Evolutionary conservation across 306 rosid genomes (phyloP), one percentile per base, ranked within the genome.

Genomic region (Clitoria ternatea): DNA sequence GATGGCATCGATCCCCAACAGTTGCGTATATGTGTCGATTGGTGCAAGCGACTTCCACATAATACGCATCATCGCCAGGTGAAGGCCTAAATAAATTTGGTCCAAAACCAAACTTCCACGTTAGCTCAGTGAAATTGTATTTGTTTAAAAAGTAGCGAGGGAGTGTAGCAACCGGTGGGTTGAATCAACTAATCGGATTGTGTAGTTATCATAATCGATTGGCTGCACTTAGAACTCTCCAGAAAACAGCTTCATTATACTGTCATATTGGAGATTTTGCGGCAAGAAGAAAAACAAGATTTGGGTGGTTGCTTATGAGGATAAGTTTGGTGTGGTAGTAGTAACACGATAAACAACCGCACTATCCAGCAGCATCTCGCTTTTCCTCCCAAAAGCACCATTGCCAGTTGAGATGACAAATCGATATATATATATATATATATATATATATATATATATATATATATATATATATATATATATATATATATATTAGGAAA

Each of bases 121-220:
- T n/a, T n/a, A n/a, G 7, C 7, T 36, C 42, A 36, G 42, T 7
- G 42, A 36, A 36, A 36, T 36, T 36, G 13, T 8, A 9, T 7
- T 0, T 7, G 42, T 36, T 7, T 33, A 33, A 33, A 13, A 32
- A 68, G 27, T 39, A 54, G 13, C 4, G 36, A 7, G 63, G 63
- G 0, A 52, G 40, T 17, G 57, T 47, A 49, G 52, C 19, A n/a
- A 9, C 52, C 36, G 1, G 6, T 35, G 26, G 39, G 9, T 1
- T 20, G 40, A 7, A 53, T 69, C 52, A 1, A 23, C 39, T 0
- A 36, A 5, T 1, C 74, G 40, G 27, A 69, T 69, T 7, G 52
- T 52, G 64, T 7, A 54, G 17, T 37, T 39, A 3, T 9, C 1
- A 62, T 70, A 77, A 37, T 30, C 22, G 52, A 77, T 77, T 61